phyloP scores from a whole-genome alignment of 768 basidiomycete species.

The Dacryopinax primogenitus region DNA sequence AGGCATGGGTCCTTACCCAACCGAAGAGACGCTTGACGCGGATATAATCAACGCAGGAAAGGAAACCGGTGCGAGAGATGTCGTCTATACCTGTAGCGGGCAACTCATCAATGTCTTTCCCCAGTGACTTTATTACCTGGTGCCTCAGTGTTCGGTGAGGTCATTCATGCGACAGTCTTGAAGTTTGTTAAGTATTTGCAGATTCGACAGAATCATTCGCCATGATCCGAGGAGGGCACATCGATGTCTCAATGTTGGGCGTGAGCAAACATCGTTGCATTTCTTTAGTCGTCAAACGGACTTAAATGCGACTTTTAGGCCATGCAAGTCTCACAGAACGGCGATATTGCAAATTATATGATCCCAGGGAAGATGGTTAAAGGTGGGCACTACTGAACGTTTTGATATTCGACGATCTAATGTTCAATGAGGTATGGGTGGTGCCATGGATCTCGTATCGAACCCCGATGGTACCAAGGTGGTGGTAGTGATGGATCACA shows the following conservation, averaged over 20 bases:
- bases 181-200: conserved; percentile 22
- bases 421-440: conserved; percentile 62
- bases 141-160: conserved; percentile 75
- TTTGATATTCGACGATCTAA: neutral
- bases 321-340: conserved; percentile 87
- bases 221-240: conserved; percentile 95
- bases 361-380: conserved; percentile 80
- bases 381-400: conserved; percentile 15
- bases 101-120: conserved; percentile 8
- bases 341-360: conserved; percentile 97
- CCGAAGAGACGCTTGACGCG: conserved; percentile 61
- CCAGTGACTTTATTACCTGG: conserved; percentile 76
- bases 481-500: conserved; percentile 1
- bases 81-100: neutral
- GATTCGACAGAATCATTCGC: conserved; percentile 90
- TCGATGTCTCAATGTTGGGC: conserved; percentile 86
- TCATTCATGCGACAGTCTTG: neutral
- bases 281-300: too few relatives aligned
- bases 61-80: conserved; percentile 40
- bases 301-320: conserved; percentile 38
- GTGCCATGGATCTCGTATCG: conserved; percentile 92
- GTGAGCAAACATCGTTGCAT: too few relatives aligned
- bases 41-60: conserved; percentile 93
- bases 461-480: conserved; percentile 86
- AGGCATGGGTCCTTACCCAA: conserved; percentile 55